Evolutionary conservation across 2,329 filamentous ascomycete genomes (phyloP).

Genomic region (Torrubiellomyces zombiae): DNA sequence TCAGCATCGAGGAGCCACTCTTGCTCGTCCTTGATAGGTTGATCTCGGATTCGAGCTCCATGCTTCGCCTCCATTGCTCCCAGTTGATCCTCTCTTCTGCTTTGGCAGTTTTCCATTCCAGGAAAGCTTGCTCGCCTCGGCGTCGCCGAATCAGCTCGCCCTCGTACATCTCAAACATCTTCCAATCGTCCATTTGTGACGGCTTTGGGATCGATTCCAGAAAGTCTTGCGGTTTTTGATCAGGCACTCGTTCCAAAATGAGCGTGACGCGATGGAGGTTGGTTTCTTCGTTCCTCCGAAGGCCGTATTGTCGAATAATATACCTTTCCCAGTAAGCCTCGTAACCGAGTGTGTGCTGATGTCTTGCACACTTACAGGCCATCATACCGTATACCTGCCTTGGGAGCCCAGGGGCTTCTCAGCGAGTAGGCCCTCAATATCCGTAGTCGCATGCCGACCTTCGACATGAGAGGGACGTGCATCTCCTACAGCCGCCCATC

Average conservation of each 20-base stretch:
- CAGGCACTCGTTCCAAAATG: constrained; percentile 25
- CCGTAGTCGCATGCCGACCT: constrained; percentile 31
- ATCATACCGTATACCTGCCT: constrained; percentile 38
- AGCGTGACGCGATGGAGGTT: constrained; percentile 27
- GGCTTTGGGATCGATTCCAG: constrained; percentile 30
- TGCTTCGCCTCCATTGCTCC: constrained; percentile 11
- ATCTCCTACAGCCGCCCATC: constrained; percentile 27
- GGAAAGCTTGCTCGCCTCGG: constrained; percentile 21
- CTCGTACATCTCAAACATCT: constrained; percentile 29
- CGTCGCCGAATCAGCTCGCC: constrained; percentile 22
- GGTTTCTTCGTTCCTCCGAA: constrained; percentile 21
- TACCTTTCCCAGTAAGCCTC: constrained; percentile 22
- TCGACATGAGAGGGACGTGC: constrained; percentile 28
- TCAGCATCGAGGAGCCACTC: constrained; percentile 2
- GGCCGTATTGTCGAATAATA: constrained; percentile 28
- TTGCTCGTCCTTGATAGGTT: constrained; percentile 5
- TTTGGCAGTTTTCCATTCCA: constrained; percentile 23
- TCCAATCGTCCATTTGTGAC: constrained; percentile 40
- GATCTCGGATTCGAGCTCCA: constrained; percentile 11
- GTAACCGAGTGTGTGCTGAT: too few species aligned
- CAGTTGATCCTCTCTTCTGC: constrained; percentile 12
- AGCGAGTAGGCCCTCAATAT: constrained; percentile 35
- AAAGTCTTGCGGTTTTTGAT: constrained; percentile 24
- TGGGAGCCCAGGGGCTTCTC: constrained; percentile 32
- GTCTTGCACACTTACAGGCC: constrained; percentile 28